Conservation (phyloP, 306 rosid genomes). For the Glycine tomentella region DNA sequence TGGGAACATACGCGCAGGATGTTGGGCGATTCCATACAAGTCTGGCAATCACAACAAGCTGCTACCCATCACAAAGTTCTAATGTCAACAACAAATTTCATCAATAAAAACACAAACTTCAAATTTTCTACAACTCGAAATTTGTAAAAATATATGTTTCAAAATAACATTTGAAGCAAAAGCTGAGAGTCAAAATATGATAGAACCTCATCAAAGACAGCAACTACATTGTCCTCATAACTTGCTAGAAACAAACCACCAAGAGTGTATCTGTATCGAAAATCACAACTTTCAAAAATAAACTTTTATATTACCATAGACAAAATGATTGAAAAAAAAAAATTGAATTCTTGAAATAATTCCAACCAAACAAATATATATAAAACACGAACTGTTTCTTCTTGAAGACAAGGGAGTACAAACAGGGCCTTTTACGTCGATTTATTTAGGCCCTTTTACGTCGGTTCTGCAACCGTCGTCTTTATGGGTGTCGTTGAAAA, state of each 20-base stretch:
- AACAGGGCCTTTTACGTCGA: too few relatives aligned
- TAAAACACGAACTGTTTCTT: not conserved
- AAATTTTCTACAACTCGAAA: too few relatives aligned
- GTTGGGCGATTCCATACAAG: conserved; percentile 91
- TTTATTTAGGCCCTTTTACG: too few relatives aligned
- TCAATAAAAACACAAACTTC: not conserved
- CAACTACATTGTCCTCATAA: conserved; percentile 91
- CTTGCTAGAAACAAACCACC: conserved; percentile 96
- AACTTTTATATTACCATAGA: not conserved
- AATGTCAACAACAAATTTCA: conserved; percentile 20
- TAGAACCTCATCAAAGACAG: conserved; percentile 85
- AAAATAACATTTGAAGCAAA: conserved; percentile 15
- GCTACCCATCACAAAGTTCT: conserved; percentile 38
- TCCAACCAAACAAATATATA: not conserved
- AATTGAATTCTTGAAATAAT: not conserved
- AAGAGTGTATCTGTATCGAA: conserved; percentile 74
- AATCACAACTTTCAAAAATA: conserved; percentile 18
- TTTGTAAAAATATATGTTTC: not conserved
- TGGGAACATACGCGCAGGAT: conserved; percentile 89
- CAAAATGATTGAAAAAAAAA: not conserved
- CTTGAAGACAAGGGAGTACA: not conserved
- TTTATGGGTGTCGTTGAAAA: too few relatives aligned
- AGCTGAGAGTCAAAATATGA: not conserved
- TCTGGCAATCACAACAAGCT: conserved; percentile 94
- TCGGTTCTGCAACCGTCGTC: too few relatives aligned